Percentiles rank a stretch among this genome's conserved stretches.
Evolutionary conservation across 2,329 filamentous ascomycete genomes (phyloP).

Genomic region (Fusarium foetens): DNA sequence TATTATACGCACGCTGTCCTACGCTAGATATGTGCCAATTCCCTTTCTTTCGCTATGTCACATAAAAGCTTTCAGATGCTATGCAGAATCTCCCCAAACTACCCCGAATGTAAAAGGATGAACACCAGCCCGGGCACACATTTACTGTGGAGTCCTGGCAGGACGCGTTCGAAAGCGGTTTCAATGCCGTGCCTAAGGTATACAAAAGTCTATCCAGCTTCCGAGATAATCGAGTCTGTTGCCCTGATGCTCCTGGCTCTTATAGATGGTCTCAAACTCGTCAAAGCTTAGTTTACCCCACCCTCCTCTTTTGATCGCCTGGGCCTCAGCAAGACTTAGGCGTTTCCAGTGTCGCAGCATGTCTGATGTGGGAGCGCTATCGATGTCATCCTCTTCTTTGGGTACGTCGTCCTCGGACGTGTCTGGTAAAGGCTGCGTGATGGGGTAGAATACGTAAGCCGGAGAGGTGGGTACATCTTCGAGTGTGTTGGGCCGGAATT

Average conservation of each 20-base stretch:
- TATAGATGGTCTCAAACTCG: constrained; percentile 83
- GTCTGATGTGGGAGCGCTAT: constrained; percentile 40
- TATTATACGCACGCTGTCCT: not conserved
- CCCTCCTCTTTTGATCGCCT: constrained; percentile 78
- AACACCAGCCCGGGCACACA: not conserved
- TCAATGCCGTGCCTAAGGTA: constrained; percentile 57
- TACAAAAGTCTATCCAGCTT: constrained; percentile 88
- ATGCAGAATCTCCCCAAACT: not conserved
- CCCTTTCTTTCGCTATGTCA: not conserved
- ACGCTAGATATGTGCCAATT: not conserved
- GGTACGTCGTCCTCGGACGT: not conserved
- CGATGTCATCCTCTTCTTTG: constrained; percentile 24
- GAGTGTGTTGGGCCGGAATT: constrained; percentile 70
- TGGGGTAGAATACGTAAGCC: constrained; percentile 37
- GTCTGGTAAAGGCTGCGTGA: constrained; percentile 21
- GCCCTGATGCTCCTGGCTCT: constrained; percentile 69
- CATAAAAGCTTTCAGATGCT: not conserved
- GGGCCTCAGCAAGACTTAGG: constrained; percentile 72
- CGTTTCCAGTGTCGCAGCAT: constrained; percentile 61
- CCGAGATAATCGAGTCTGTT: constrained; percentile 82
- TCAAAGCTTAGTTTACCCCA: constrained; percentile 79
- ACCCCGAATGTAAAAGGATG: not conserved
- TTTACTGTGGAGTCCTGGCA: not conserved
- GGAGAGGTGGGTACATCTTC: constrained; percentile 32
- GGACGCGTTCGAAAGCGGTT: not conserved